phyloP scores from a whole-genome alignment of 73 alveolate genomes.

The Stentor coeruleus region DNA sequence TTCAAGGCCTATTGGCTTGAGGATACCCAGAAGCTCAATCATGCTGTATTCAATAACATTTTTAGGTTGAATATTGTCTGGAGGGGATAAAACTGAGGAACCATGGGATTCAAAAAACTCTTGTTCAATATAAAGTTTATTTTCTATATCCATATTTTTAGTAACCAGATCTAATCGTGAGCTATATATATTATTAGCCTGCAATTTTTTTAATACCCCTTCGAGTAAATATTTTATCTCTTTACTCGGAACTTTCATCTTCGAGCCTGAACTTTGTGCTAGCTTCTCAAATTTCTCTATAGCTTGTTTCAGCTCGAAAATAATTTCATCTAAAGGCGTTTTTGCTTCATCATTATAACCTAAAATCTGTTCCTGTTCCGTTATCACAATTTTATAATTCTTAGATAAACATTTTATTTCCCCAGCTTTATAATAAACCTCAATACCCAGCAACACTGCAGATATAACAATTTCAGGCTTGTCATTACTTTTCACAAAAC shows the following conservation, averaged over 20 bases:
- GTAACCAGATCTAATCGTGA: not conserved
- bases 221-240: not conserved
- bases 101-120: slow-evolving; percentile 5
- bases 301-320: not conserved
- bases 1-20: slow-evolving; percentile 3
- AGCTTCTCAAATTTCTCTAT: not conserved
- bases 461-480: too few species aligned
- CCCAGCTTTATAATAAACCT: not conserved
- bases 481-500: too few species aligned
- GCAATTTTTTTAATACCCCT: not conserved
- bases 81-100: not conserved
- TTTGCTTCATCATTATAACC: not conserved
- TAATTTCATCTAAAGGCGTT: not conserved
- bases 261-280: not conserved
- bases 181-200: too few species aligned
- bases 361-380: not conserved
- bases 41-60: not conserved
- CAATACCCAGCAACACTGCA: too few species aligned
- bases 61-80: not conserved
- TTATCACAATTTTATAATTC: not conserved
- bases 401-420: not conserved
- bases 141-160: not conserved
- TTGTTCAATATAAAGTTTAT: not conserved
- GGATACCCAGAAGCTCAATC: not conserved
- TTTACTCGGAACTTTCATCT: not conserved